phyloP scores from a whole-genome alignment of 1,139 yeast genomes.

The Wickerhamomyces sp. region DNA sequence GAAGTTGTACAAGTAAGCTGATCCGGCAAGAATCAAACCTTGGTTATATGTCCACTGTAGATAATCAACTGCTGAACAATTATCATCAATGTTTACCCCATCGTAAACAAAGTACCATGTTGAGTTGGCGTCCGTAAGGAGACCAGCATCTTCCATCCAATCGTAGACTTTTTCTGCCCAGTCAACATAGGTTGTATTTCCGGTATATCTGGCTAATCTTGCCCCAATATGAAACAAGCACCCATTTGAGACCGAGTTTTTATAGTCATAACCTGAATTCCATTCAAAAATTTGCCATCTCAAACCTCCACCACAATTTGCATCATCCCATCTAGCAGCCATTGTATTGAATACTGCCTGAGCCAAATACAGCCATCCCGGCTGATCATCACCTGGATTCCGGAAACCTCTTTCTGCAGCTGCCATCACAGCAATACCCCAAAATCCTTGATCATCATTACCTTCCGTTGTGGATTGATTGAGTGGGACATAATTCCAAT shows the following conservation, averaged over 20 bases:
- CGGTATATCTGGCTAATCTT: slow-evolving; percentile 78
- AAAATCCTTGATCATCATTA: slow-evolving; percentile 95
- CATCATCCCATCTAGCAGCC: slow-evolving; percentile 81
- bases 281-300: slow-evolving; percentile 96
- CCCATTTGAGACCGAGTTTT: slow-evolving; percentile 87
- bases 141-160: slow-evolving; percentile 67
- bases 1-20: slow-evolving; percentile 75
- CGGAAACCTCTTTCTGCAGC: slow-evolving; percentile 88
- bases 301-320: slow-evolving; percentile 77
- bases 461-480: slow-evolving; percentile 96
- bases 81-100: slow-evolving; percentile 63
- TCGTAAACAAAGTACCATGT: slow-evolving; percentile 57
- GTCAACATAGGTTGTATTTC: slow-evolving; percentile 64
- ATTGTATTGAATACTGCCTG: slow-evolving; percentile 87
- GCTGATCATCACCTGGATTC: slow-evolving; percentile 57
- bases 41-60: slow-evolving; percentile 87
- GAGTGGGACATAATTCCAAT: slow-evolving; percentile 75
- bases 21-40: slow-evolving; percentile 75
- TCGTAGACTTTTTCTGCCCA: slow-evolving; percentile 80
- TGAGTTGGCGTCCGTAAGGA: slow-evolving; percentile 39
- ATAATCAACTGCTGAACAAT: slow-evolving; percentile 56
- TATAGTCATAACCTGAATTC: slow-evolving; percentile 92
- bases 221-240: slow-evolving; percentile 87
- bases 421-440: slow-evolving; percentile 90
- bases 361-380: slow-evolving; percentile 70